Evolutionary conservation across 768 basidiomycete species (phyloP).

Genomic region (Tephrocybe sp.): DNA sequence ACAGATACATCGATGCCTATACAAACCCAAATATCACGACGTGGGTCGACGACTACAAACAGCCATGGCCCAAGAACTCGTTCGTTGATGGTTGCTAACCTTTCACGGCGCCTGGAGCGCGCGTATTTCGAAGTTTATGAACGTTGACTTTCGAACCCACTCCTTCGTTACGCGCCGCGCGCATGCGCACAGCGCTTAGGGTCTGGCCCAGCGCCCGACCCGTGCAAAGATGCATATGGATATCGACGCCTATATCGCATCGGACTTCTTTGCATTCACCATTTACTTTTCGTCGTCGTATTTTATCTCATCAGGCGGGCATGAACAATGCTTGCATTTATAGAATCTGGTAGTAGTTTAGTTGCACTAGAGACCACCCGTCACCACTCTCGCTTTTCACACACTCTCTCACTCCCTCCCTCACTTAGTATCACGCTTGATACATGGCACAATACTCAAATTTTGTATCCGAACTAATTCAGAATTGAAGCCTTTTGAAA

Average conservation of each 20-base stretch:
- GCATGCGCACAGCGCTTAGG: slow-evolving; percentile 1
- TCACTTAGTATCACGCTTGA: neutral
- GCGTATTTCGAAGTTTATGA: neutral
- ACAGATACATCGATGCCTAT: slow-evolving; percentile 65
- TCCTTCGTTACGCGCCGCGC: neutral
- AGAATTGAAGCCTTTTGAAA: neutral
- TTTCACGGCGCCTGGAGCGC: slow-evolving; percentile 2
- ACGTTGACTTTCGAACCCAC: neutral
- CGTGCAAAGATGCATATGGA: slow-evolving; percentile 2
- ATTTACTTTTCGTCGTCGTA: neutral
- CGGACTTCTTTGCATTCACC: neutral
- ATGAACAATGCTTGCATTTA: slow-evolving; percentile 4
- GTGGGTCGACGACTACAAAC: slow-evolving; percentile 50
- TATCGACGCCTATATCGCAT: slow-evolving; percentile 1
- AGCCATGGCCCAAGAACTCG: slow-evolving; percentile 62
- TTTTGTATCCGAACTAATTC: slow-evolving; percentile 7
- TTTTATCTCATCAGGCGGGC: neutral
- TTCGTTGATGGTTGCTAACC: slow-evolving; percentile 38
- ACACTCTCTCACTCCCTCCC: neutral
- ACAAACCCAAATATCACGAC: slow-evolving; percentile 64
- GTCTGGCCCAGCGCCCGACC: slow-evolving; percentile 13
- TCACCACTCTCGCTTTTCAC: slow-evolving; percentile 6
- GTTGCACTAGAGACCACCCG: slow-evolving; percentile 1
- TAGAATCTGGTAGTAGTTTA: slow-evolving; percentile 8
- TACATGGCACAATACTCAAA: slow-evolving; percentile 8